Base-by-base conservation (phyloP, 2,329 filamentous ascomycete genomes). In the Xylariaceae sp. region DNA sequence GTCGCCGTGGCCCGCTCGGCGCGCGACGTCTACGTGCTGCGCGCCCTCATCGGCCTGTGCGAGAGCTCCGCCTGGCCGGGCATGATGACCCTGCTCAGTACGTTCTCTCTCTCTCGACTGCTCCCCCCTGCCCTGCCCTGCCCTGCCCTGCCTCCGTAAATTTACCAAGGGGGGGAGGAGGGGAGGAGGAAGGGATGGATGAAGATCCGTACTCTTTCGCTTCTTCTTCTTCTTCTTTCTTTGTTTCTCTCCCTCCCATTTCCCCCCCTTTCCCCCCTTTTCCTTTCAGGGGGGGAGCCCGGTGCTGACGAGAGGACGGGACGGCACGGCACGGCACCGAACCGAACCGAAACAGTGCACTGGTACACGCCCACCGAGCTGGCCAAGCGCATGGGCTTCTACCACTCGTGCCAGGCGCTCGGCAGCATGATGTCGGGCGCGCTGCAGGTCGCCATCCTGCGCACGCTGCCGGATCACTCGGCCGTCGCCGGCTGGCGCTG, bases 401-500 rank as follows among this genome's bases (percentile, higher is more conserved):
- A 72, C 56, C 73, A 65, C 29, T 64, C 68, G 1, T 69, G 65
- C 21, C 70, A 72, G 24, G 65, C 65, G 2, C 52, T 73, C 1
- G 70, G 68, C 0, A 59, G 60, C 2, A 70, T 74, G 65, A 63
- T 74, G 39, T 67, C 67, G 21, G 70, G 70, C 0, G 72, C 70
- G 23, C 50, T 75, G 0, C 68, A 73, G 45, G 64, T 68, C 5
- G 70, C 68, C 3, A 65, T 70, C 3, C 68, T 72, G 37, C 65
- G 64, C 14, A 70, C 69, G 13, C 56, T 75, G 0, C 67, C 70
- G 13, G 67, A 68, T 0, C 55, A 61, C 1, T 51, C 46, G 3
- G 69, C 68, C 0, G 56, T 71, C 43, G 54, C 66, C 0, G 70
- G 69, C 0, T 72, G 69, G 68, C 50, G 62, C 17, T 68, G 64